Conservation (phyloP, 2,329 filamentous ascomycete genomes). For the Alternaria hordeiaustralica region DNA sequence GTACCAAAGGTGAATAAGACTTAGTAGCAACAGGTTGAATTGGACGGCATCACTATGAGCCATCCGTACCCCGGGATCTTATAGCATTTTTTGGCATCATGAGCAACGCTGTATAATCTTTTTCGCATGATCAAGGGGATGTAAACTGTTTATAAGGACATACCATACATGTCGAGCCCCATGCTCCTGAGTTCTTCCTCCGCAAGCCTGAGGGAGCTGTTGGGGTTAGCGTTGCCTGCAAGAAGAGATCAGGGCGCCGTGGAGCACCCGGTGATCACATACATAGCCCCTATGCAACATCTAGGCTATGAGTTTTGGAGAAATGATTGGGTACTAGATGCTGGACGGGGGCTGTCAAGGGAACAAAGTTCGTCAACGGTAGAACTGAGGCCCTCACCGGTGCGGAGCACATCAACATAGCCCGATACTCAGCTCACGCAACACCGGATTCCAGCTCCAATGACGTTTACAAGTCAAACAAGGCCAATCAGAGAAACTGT, state of each 20-base stretch:
- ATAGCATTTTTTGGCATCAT: too few relatives aligned
- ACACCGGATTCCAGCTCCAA: neutral
- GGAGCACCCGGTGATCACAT: neutral
- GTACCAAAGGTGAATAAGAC: neutral
- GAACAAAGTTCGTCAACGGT: neutral
- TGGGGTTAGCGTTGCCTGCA: neutral
- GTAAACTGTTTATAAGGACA: too few relatives aligned
- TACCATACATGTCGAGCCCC: too few relatives aligned
- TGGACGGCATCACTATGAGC: neutral
- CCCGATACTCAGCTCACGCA: neutral
- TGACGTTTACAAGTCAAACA: neutral
- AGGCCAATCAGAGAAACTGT: neutral
- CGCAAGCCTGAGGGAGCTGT: too few relatives aligned
- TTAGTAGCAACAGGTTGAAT: neutral
- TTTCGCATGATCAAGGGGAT: too few relatives aligned
- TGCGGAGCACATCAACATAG: neutral
- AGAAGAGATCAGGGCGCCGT: neutral
- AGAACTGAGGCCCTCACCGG: neutral
- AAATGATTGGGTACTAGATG: too few relatives aligned
- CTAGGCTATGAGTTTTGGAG: neutral
- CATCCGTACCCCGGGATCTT: neutral
- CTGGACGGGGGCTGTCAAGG: too few relatives aligned
- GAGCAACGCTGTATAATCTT: too few relatives aligned
- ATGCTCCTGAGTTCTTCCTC: too few relatives aligned
- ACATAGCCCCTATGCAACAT: neutral